Conservation (phyloP, 495 filamentous ascomycete species). For the Neurospora cerealis region DNA sequence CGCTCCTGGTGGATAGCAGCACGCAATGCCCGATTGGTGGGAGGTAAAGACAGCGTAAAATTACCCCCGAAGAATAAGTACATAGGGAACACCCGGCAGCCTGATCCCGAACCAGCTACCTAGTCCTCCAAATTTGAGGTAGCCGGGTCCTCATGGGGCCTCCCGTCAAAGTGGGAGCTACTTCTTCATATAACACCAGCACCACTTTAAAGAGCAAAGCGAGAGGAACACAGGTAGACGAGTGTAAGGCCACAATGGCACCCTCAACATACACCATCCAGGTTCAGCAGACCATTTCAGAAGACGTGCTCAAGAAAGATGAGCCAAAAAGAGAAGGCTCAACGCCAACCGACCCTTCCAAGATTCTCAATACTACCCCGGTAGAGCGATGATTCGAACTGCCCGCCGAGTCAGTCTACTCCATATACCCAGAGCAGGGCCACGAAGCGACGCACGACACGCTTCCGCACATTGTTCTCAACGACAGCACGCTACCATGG, state of each 20-base stretch:
- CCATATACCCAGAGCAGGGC: conserved; percentile 33
- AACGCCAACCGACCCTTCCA: too few species aligned
- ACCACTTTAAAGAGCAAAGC: too few species aligned
- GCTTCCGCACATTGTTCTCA: conserved; percentile 41
- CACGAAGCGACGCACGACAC: conserved; percentile 21
- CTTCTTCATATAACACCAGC: background rate
- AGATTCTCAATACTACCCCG: too few species aligned
- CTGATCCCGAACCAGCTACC: too few species aligned
- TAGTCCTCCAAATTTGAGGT: background rate
- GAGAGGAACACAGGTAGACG: background rate
- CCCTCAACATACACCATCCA: background rate
- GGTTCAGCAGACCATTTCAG: background rate
- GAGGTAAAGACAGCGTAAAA: background rate
- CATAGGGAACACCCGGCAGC: too few species aligned
- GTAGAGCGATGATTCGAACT: conserved; percentile 1
- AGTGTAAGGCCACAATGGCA: background rate
- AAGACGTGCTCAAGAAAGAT: background rate
- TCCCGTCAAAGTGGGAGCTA: background rate
- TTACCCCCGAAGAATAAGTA: background rate
- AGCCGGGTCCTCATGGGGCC: background rate
- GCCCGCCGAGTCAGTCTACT: conserved; percentile 20
- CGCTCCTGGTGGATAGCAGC: background rate
- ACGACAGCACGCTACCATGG: conserved; percentile 42
- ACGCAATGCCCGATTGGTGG: background rate
- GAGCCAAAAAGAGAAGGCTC: too few species aligned